Conservation (phyloP, 257 asterid genomes). For the Solanum pinnatisectum region DNA sequence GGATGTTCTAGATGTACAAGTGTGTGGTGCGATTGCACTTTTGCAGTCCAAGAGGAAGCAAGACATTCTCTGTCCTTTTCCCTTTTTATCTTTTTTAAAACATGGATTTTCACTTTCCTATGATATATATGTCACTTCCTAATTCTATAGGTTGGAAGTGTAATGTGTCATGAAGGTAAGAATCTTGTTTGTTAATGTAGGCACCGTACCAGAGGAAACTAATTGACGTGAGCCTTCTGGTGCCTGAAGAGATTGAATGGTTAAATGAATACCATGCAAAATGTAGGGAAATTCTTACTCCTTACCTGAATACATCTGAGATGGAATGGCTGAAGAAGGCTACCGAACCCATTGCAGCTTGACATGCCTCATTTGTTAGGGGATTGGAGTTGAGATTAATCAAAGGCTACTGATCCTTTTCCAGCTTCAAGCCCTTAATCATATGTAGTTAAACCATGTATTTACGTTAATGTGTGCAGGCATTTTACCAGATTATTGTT, state of each 20-base stretch:
- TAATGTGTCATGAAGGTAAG: background rate
- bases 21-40: background rate
- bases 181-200: constrained; percentile 18
- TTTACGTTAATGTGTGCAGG: background rate
- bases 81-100: background rate
- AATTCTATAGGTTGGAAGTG: background rate
- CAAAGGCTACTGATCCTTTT: background rate
- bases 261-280: constrained; percentile 59
- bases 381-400: background rate
- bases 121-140: background rate
- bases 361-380: background rate
- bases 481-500: background rate
- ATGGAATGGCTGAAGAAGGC: constrained; percentile 85
- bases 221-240: constrained; percentile 58
- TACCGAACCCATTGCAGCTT: constrained; percentile 50
- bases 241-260: constrained; percentile 78
- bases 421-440: background rate
- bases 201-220: constrained; percentile 82
- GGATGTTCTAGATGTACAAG: background rate
- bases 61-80: background rate
- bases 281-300: constrained; percentile 63
- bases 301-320: constrained; percentile 52
- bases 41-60: background rate
- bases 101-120: background rate
- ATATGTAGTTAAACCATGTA: background rate